Conservation (phyloP, 805 yeast genomes). For the Ogataea corticis region DNA sequence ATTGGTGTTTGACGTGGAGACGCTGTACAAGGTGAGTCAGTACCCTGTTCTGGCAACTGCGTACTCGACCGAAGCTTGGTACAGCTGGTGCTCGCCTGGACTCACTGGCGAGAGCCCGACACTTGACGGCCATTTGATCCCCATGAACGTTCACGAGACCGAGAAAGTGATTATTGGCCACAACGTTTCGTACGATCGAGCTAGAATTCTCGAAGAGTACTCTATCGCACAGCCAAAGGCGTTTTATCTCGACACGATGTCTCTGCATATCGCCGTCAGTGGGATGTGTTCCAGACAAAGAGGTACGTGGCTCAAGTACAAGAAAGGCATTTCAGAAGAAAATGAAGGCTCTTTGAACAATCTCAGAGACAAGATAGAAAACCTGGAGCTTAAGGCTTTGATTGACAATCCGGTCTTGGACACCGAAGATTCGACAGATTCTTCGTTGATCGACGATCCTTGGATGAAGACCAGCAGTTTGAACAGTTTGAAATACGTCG, state of each 20-base stretch:
- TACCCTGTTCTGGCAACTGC: slow-evolving; percentile 85
- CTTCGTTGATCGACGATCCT: slow-evolving; percentile 60
- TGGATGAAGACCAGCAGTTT: slow-evolving; percentile 80
- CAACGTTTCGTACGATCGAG: slow-evolving; percentile 88
- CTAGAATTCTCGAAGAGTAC: slow-evolving; percentile 84
- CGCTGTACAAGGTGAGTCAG: slow-evolving; percentile 68
- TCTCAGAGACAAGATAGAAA: slow-evolving; percentile 24
- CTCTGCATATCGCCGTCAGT: slow-evolving; percentile 83
- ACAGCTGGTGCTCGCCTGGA: slow-evolving; percentile 91
- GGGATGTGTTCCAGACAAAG: slow-evolving; percentile 95
- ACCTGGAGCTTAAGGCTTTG: slow-evolving; percentile 29
- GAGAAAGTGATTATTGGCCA: slow-evolving; percentile 80
- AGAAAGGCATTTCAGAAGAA: slow-evolving; percentile 37
- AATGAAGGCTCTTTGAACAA: slow-evolving; percentile 16
- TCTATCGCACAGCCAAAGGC: slow-evolving; percentile 63
- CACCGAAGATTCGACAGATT: slow-evolving; percentile 31
- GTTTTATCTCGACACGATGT: slow-evolving; percentile 88
- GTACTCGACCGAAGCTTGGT: slow-evolving; percentile 78
- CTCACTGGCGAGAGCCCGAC: slow-evolving; percentile 54
- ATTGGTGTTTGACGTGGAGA: slow-evolving; percentile 88
- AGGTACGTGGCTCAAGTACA: slow-evolving; percentile 69
- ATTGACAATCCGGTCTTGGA: slow-evolving; percentile 33
- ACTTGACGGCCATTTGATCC: slow-evolving; percentile 65
- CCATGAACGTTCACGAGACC: slow-evolving; percentile 54
- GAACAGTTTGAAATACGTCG: slow-evolving; percentile 79